Percentiles rank a stretch among this genome's conserved stretches.
These are phyloP conservation scores for Rosa rugosa DNA, from an alignment of 306 rosid genomes.

Conservation along the genomic window DNA sequence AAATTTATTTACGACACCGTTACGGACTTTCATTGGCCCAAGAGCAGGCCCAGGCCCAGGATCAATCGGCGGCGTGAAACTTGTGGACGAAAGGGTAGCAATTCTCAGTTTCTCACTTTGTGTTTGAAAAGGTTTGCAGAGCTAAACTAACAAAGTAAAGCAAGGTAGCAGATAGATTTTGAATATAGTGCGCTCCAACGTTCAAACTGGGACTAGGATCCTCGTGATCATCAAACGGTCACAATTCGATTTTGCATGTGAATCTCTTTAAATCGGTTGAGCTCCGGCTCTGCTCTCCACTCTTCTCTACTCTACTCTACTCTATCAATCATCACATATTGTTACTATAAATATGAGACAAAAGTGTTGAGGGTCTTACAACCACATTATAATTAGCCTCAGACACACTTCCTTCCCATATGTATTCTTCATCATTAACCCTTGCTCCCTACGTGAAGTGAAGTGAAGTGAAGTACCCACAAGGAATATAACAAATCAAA, in stretches of 20 bases:
- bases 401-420: constrained; percentile 31
- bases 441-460: constrained; percentile 74
- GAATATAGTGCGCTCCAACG: constrained; percentile 98
- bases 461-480: no score
- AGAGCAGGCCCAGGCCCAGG: background rate
- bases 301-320: no score
- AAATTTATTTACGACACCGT: background rate
- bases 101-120: background rate
- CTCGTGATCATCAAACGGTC: constrained; percentile 99
- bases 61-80: background rate
- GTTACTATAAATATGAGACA: constrained; percentile 57
- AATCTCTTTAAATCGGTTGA: constrained; percentile 42
- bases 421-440: constrained; percentile 54
- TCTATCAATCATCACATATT: background rate
- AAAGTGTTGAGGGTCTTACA: constrained; percentile 27
- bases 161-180: constrained; percentile 36
- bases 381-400: constrained; percentile 34
- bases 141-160: background rate
- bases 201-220: constrained; percentile 53
- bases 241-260: constrained; percentile 67
- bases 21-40: background rate
- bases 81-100: background rate
- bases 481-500: background rate
- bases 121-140: background rate
- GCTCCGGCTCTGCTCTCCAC: background rate